A percentile compares a stretch with the other conserved stretches of the same genome.
Evolutionary conservation across 73 alveolate genomes (phyloP).

Genomic region (Effrenium voratum): DNA sequence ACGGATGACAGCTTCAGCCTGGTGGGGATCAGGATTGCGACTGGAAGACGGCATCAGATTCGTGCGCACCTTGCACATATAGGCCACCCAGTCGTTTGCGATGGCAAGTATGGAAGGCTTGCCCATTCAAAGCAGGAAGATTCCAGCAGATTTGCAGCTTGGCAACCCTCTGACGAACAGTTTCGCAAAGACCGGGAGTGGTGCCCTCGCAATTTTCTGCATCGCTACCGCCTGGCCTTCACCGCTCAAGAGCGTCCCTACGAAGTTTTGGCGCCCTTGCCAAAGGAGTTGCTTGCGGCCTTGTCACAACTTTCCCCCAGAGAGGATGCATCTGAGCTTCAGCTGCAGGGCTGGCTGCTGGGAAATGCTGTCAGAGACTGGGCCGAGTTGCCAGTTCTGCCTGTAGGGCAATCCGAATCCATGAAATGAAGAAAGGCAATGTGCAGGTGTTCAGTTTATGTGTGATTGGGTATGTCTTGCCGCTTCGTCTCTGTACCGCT

Average conservation of each 20-base stretch:
- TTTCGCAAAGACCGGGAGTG: not conserved
- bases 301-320: slow-evolving; percentile 27
- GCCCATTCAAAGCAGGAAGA: too few relatives aligned
- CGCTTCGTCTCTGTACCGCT: too few relatives aligned
- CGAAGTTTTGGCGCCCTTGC: slow-evolving; percentile 5
- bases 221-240: slow-evolving; percentile 46
- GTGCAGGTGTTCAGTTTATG: not conserved
- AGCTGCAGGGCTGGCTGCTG: slow-evolving; percentile 59
- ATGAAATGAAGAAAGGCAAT: not conserved
- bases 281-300: slow-evolving; percentile 43
- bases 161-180: not conserved
- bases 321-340: not conserved
- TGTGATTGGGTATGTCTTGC: too few relatives aligned
- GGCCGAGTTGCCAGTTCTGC: slow-evolving; percentile 6
- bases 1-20: slow-evolving; percentile 15
- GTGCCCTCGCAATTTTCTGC: slow-evolving; percentile 87
- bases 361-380: slow-evolving; percentile 1
- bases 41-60: slow-evolving; percentile 87
- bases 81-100: slow-evolving; percentile 84
- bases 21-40: slow-evolving; percentile 45
- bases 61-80: slow-evolving; percentile 34
- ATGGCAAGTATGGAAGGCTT: slow-evolving; percentile 31
- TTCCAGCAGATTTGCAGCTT: not conserved
- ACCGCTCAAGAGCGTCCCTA: not conserved
- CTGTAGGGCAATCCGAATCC: not conserved